A percentile compares a stretch with the other conserved stretches of the same genome.
Evolutionary conservation across 176 grass and related monocot genomes (phyloP).

Genomic region (Sorghum bicolor): DNA sequence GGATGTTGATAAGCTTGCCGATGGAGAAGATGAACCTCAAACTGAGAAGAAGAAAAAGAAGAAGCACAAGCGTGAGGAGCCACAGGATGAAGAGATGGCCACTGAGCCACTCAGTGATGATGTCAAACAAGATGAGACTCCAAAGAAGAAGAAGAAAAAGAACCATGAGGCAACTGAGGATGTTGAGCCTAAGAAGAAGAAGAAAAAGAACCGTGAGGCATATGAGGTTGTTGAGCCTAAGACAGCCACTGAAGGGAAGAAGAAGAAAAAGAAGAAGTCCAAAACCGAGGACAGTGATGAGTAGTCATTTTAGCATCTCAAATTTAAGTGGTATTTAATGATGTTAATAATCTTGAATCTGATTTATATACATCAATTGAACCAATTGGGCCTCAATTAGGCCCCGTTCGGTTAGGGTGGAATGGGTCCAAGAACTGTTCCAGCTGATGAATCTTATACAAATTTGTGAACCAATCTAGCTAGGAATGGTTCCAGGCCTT

Average conservation of each 20-base stretch:
- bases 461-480: too few relatives aligned
- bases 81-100: slow-evolving; percentile 3
- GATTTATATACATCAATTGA: neutral
- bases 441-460: too few relatives aligned
- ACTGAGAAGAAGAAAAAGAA: slow-evolving; percentile 57
- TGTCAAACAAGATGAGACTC: neutral
- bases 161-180: slow-evolving; percentile 15
- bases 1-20: slow-evolving; percentile 33
- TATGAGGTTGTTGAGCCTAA: slow-evolving; percentile 22
- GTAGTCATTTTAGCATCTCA: neutral
- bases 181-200: slow-evolving; percentile 42
- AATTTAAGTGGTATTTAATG: too few relatives aligned
- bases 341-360: too few relatives aligned
- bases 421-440: too few relatives aligned
- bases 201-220: slow-evolving; percentile 28
- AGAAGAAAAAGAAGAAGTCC: slow-evolving; percentile 42
- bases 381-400: neutral
- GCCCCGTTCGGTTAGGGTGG: too few relatives aligned
- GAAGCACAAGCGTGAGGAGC: slow-evolving; percentile 30
- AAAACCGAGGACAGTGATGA: slow-evolving; percentile 1
- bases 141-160: slow-evolving; percentile 43
- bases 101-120: neutral
- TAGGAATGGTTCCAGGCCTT: too few relatives aligned
- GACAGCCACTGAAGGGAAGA: slow-evolving; percentile 38
- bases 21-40: slow-evolving; percentile 34